These are phyloP conservation scores for Yamadazyma insecticola DNA, from an alignment of 805 yeast species.

Conservation along the genomic window DNA sequence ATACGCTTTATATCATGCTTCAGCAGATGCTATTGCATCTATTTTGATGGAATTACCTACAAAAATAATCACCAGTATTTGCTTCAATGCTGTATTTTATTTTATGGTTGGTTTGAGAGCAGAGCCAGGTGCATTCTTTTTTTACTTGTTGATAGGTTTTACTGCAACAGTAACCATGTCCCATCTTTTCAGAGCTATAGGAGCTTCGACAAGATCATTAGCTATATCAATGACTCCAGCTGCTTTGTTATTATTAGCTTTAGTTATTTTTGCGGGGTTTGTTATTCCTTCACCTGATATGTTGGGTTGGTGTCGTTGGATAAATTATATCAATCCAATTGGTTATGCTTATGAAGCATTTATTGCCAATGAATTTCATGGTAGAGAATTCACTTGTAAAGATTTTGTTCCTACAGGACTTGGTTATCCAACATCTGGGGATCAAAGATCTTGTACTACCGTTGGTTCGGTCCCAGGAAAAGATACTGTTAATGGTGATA, in stretches of 20 bases:
- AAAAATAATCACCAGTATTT: conserved; percentile 36
- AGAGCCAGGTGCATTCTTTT: conserved; percentile 33
- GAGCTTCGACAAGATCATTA: conserved; percentile 36
- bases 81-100: conserved; percentile 29
- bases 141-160: conserved; percentile 29
- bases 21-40: conserved; percentile 67
- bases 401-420: conserved; percentile 56
- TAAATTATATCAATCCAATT: conserved; percentile 39
- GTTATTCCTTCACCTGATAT: conserved; percentile 40
- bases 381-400: conserved; percentile 49
- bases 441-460: conserved; percentile 50
- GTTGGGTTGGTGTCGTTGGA: conserved; percentile 66
- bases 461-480: conserved; percentile 59
- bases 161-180: conserved; percentile 36
- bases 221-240: conserved; percentile 44
- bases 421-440: conserved; percentile 32
- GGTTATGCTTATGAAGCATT: conserved; percentile 51
- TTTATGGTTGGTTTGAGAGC: conserved; percentile 49
- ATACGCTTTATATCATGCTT: conserved; percentile 69
- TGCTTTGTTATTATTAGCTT: conserved; percentile 42
- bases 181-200: conserved; percentile 37
- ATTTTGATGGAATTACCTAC: conserved; percentile 60
- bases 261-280: conserved; percentile 53
- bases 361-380: conserved; percentile 62
- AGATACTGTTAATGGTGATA: conserved; percentile 52